phyloP scores from a whole-genome alignment of 306 rosid genomes.

The Dryas octopetala region DNA sequence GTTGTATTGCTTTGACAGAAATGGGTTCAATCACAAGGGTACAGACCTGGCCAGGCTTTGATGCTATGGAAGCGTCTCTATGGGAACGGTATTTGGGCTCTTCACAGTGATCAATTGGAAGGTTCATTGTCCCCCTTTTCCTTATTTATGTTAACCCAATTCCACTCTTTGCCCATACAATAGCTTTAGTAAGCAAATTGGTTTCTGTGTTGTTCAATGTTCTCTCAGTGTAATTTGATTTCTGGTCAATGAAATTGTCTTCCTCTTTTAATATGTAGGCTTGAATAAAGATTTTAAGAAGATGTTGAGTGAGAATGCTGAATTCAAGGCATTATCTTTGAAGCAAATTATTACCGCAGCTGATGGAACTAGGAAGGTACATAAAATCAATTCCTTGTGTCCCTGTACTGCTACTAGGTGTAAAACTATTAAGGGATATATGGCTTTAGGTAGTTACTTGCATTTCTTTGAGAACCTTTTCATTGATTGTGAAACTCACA shows the following conservation, averaged over 20 bases:
- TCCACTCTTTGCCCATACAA: neutral
- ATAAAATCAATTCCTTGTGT: constrained; percentile 32
- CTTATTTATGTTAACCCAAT: neutral
- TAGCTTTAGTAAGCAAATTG: constrained; percentile 4
- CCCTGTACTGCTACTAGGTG: neutral
- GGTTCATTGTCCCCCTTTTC: constrained; percentile 41
- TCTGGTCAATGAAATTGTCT: neutral
- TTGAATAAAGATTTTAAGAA: constrained; percentile 84
- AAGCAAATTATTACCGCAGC: constrained; percentile 60
- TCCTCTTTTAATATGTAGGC: constrained; percentile 38
- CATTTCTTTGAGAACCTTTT: constrained; percentile 42
- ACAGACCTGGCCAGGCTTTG: constrained; percentile 84
- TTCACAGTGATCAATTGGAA: constrained; percentile 67
- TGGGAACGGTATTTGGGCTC: constrained; percentile 80
- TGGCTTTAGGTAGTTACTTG: constrained; percentile 16
- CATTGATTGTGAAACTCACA: constrained; percentile 70
- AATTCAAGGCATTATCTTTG: constrained; percentile 61
- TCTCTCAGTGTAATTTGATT: neutral
- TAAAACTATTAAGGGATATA: neutral
- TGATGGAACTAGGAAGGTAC: constrained; percentile 92
- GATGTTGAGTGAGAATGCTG: constrained; percentile 76
- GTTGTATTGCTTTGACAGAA: constrained; percentile 38
- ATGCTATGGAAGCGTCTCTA: constrained; percentile 93
- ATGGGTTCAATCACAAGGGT: constrained; percentile 88
- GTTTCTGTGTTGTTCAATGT: neutral